Evolutionary conservation across 306 rosid genomes (phyloP).

Genomic region (Acacia melanoxylon): DNA sequence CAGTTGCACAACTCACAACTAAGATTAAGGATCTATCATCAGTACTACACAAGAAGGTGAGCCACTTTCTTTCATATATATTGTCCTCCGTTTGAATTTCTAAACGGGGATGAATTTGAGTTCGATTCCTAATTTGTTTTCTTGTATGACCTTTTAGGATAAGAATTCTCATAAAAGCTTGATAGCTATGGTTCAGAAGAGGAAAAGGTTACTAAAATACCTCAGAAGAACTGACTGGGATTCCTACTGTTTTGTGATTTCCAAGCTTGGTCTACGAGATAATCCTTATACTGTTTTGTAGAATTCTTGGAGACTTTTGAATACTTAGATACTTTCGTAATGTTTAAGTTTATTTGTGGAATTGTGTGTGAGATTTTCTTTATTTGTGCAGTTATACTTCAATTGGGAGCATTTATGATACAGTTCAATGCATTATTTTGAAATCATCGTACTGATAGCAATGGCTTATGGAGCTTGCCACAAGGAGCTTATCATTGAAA

Average conservation of each 20-base stretch:
- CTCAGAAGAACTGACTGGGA: constrained; percentile 96
- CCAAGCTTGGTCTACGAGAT: constrained; percentile 84
- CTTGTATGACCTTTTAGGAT: constrained; percentile 52
- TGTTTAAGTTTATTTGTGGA: too few species aligned
- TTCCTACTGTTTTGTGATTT: constrained; percentile 81
- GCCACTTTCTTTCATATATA: constrained; percentile 3
- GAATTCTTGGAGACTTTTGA: too few species aligned
- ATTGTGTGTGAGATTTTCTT: too few species aligned
- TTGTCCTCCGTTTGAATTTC: background rate
- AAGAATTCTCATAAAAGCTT: constrained; percentile 90
- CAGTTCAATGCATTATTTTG: too few species aligned
- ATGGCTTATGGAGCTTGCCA: too few species aligned
- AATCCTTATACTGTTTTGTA: constrained; percentile 74
- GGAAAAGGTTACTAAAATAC: constrained; percentile 80
- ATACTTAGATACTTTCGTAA: too few species aligned
- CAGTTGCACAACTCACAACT: constrained; percentile 90
- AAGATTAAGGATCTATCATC: constrained; percentile 82
- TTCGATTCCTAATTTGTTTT: constrained; percentile 25
- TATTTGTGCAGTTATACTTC: too few species aligned
- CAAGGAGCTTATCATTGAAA: too few species aligned
- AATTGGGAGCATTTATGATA: too few species aligned
- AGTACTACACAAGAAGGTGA: constrained; percentile 85
- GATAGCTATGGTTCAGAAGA: constrained; percentile 78
- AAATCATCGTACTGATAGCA: too few species aligned
- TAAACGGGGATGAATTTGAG: background rate